Evolutionary conservation across 257 asterid genomes (phyloP), one percentile per base, ranked within the genome.

Genomic region (Coffea canephora): DNA sequence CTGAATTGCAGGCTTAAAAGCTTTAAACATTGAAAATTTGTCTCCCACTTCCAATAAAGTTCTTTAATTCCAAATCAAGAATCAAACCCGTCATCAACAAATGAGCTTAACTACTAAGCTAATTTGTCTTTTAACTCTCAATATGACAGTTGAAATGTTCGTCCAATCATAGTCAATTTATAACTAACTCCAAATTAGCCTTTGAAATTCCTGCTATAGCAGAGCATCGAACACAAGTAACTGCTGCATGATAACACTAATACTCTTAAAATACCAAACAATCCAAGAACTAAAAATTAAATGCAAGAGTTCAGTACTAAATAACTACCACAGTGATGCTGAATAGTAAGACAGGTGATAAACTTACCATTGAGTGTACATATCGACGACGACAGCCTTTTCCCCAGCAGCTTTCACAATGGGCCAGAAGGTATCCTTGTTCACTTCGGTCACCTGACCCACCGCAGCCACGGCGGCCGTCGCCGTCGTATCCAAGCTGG

Each of bases 301-400:
- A 69, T 19, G 41, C 25, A 1, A 31, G n/a, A 15, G 11, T 61
- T 49, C 34, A 31, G 34, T 31, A 31, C 34, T 31, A 31, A 31
- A 31, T 31, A 31, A 31, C 34, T 31, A 31, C 34, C 34, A 31
- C 34, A 31, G 34, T 31, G 34, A 31, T 31, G 34, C 34, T 31
- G 34, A 31, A 31, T 31, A 31, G 34, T 31, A 31, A 31, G 34
- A 31, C 34, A 31, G 73, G 69, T 31, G 77, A 55, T 41, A 68
- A 84, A 80, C 77, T 81, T 84, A 93, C 98, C 98, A 90, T 70
- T 91, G 97, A 36, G 98, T 93, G 86, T 87, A 93, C 97, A 93
- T 93, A 75, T 93, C 98, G 75, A 93, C 76, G 41, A 93, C 97
- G 15, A 93, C 97, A 49, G 89, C 62, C 88, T 91, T 93, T 39